Conservation (phyloP, 805 yeast genomes). For the Wickerhamomyces strasburgensis region DNA sequence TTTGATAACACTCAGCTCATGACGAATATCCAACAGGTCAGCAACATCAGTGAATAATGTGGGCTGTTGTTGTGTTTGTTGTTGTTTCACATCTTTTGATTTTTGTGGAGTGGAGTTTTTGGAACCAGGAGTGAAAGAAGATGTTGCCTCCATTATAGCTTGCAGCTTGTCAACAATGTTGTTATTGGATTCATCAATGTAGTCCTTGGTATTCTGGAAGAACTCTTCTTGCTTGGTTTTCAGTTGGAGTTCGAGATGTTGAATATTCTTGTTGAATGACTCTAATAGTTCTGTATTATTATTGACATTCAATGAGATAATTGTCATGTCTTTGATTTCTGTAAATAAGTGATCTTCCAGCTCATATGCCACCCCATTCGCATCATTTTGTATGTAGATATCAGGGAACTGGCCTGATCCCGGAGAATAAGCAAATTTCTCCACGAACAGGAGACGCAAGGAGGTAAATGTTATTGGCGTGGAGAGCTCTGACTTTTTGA, state of each 20-base stretch:
- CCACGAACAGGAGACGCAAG: conserved; percentile 70
- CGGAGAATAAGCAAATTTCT: conserved; percentile 81
- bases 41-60: conserved; percentile 16
- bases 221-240: conserved; percentile 11
- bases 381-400: conserved; percentile 63
- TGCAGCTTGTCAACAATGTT: conserved; percentile 17
- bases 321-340: conserved; percentile 55
- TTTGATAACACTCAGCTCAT: conserved; percentile 54
- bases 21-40: conserved; percentile 39
- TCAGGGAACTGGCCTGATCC: conserved; percentile 70
- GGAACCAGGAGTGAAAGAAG: not conserved
- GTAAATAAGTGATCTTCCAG: conserved; percentile 62
- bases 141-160: conserved; percentile 9
- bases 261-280: conserved; percentile 13
- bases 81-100: conserved; percentile 1
- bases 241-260: conserved; percentile 15
- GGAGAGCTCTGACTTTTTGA: conserved; percentile 43
- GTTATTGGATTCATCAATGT: conserved; percentile 23
- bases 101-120: not conserved
- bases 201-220: conserved; percentile 16
- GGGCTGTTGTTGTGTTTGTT: conserved; percentile 1
- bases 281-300: conserved; percentile 21
- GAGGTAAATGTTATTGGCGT: conserved; percentile 35
- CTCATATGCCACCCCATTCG: conserved; percentile 64
- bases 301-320: conserved; percentile 55